Conservation (phyloP, 495 filamentous ascomycete species). For the Hapsidospora chrysogenum region DNA sequence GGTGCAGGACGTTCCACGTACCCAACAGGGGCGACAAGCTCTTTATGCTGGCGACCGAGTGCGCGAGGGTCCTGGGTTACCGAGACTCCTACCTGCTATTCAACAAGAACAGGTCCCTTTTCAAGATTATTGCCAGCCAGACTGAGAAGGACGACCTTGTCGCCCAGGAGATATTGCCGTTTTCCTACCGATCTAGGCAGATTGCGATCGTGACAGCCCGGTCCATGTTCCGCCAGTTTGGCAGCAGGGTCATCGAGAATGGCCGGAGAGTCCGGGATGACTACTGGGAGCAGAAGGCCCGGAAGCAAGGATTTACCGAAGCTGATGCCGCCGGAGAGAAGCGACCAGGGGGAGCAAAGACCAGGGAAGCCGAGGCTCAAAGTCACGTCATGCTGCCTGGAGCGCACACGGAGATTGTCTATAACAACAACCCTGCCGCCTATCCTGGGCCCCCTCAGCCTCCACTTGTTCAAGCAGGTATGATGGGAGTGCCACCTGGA, state of each 20-base stretch:
- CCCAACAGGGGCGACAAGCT: constrained; percentile 81
- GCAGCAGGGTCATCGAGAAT: constrained; percentile 81
- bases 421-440: constrained; percentile 57
- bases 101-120: constrained; percentile 96
- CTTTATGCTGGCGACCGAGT: constrained; percentile 98
- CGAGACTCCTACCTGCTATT: constrained; percentile 95
- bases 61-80: constrained; percentile 85
- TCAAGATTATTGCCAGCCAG: constrained; percentile 96
- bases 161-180: constrained; percentile 83
- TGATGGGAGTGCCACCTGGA: constrained; percentile 44
- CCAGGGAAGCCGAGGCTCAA: constrained; percentile 54
- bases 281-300: constrained; percentile 95
- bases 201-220: constrained; percentile 97
- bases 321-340: constrained; percentile 95
- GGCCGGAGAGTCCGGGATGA: constrained; percentile 89
- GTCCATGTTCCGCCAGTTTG: constrained; percentile 98
- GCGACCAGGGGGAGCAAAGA: constrained; percentile 78
- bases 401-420: constrained; percentile 62
- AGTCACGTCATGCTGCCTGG: constrained; percentile 32
- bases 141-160: constrained; percentile 94
- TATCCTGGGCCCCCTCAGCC: constrained; percentile 41
- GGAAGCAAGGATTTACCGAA: constrained; percentile 96
- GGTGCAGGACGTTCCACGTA: constrained; percentile 85
- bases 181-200: constrained; percentile 93
- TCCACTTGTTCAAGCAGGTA: constrained; percentile 51